These are phyloP conservation scores for Alnus glutinosa DNA, from an alignment of 306 rosid genomes.

Conservation along the genomic window DNA sequence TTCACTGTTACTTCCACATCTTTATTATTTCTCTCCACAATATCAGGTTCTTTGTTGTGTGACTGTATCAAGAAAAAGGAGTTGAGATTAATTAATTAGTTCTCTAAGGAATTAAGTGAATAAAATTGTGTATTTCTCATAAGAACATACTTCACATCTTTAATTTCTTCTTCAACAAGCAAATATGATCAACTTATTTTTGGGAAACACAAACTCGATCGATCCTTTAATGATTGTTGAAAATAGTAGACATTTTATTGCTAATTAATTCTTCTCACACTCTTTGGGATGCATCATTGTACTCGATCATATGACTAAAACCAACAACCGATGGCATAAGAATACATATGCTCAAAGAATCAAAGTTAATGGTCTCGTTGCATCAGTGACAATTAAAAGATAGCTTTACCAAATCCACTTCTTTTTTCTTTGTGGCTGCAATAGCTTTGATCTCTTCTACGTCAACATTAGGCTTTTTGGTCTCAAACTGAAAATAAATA, in stretches of 20 bases:
- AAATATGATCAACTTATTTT: not conserved
- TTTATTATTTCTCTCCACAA: slow-evolving; percentile 18
- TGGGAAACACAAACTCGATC: not conserved
- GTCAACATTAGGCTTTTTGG: slow-evolving; percentile 6
- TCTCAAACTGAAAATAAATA: slow-evolving; percentile 16
- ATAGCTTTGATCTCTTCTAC: slow-evolving; percentile 24
- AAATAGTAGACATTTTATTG: not conserved
- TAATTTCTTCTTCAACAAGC: slow-evolving; percentile 5
- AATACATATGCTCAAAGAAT: not conserved
- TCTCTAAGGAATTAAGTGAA: not conserved
- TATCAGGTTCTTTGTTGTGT: slow-evolving; percentile 14
- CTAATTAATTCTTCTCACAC: not conserved
- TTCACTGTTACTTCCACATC: slow-evolving; percentile 32
- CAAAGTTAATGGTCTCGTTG: not conserved
- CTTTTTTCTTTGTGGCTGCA: slow-evolving; percentile 20
- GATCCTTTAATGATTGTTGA: not conserved
- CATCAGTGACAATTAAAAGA: not conserved
- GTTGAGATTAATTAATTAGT: not conserved
- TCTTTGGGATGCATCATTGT: not conserved
- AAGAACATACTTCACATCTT: too few relatives aligned
- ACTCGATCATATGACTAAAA: not conserved
- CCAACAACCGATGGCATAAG: not conserved
- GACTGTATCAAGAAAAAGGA: slow-evolving; percentile 25
- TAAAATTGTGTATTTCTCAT: not conserved
- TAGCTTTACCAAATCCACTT: slow-evolving; percentile 27